Evolutionary conservation across 345 rosid species (phyloP).

Genomic region (Acer saccharum): DNA sequence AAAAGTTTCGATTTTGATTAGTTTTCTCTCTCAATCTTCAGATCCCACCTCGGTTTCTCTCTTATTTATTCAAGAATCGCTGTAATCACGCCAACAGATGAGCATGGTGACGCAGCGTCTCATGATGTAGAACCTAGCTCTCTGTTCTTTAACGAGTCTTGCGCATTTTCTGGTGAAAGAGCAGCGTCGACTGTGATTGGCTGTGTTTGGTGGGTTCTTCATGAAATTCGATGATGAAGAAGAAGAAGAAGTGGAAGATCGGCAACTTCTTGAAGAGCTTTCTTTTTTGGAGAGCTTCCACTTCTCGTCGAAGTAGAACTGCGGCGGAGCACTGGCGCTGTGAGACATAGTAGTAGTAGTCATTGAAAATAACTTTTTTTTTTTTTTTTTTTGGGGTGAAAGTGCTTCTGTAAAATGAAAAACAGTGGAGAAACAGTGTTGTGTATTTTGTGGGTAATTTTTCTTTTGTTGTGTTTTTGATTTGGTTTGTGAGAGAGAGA

Average conservation of each 20-base stretch:
- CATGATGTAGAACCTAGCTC: conserved; percentile 94
- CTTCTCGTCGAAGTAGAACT: conserved; percentile 51
- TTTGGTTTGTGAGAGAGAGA: conserved; percentile 7
- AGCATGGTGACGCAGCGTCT: conserved; percentile 91
- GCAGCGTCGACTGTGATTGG: conserved; percentile 42
- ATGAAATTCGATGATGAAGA: conserved; percentile 31
- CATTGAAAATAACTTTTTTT: not conserved
- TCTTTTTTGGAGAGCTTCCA: conserved; percentile 72
- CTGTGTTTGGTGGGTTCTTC: conserved; percentile 9
- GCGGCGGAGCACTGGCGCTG: conserved; percentile 39
- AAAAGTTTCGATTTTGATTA: not conserved
- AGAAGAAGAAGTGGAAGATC: conserved; percentile 28
- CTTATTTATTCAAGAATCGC: conserved; percentile 52
- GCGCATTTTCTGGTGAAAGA: conserved; percentile 87
- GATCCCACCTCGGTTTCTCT: not conserved
- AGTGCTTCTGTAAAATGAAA: not conserved
- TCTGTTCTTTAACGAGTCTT: conserved; percentile 76
- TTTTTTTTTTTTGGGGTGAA: not conserved
- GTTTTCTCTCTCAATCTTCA: not conserved
- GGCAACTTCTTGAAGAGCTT: conserved; percentile 55
- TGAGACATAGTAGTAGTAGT: conserved; percentile 21
- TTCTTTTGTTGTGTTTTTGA: not conserved
- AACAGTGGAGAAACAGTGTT: not conserved
- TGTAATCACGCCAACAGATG: conserved; percentile 89
- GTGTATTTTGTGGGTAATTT: not conserved